Conservation (phyloP, 1,284 basidiomycete genomes). For the Marasmius oreades region DNA sequence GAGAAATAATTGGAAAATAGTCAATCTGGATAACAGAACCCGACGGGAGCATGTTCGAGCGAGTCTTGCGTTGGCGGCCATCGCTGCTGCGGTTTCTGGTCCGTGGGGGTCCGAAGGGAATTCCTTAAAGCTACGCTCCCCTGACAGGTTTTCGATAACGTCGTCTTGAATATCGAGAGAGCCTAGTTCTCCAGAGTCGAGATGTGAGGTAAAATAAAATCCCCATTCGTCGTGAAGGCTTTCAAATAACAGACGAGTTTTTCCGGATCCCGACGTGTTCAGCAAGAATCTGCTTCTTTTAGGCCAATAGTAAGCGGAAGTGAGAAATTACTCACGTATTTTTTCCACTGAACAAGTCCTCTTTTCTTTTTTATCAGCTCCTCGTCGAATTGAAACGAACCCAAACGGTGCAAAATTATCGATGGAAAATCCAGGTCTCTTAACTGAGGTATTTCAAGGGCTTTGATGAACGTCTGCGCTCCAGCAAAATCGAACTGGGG, state of each 20-base stretch:
- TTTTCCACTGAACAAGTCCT: not conserved
- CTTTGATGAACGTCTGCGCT: no score
- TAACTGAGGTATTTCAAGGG: no score
- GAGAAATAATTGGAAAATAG: not conserved
- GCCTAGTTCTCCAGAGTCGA: not conserved
- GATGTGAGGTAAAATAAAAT: constrained; percentile 1
- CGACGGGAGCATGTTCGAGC: not conserved
- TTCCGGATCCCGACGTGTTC: constrained; percentile 4
- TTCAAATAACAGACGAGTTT: constrained; percentile 3
- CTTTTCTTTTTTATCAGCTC: not conserved
- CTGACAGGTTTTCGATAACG: not conserved
- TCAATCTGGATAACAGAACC: not conserved
- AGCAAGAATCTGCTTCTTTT: not conserved
- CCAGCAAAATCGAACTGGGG: no score
- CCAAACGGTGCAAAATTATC: no score
- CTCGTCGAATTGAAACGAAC: no score
- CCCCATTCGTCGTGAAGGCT: constrained; percentile 5
- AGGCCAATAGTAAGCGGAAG: no score
- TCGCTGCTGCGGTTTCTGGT: not conserved
- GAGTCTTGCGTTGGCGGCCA: not conserved
- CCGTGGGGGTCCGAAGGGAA: not conserved
- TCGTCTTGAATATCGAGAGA: not conserved
- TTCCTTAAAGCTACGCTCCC: not conserved
- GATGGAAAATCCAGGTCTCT: no score
- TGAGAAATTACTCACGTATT: not conserved